Conservation (phyloP, 805 yeast genomes). For the Tetrapisispora nanseiensis region DNA sequence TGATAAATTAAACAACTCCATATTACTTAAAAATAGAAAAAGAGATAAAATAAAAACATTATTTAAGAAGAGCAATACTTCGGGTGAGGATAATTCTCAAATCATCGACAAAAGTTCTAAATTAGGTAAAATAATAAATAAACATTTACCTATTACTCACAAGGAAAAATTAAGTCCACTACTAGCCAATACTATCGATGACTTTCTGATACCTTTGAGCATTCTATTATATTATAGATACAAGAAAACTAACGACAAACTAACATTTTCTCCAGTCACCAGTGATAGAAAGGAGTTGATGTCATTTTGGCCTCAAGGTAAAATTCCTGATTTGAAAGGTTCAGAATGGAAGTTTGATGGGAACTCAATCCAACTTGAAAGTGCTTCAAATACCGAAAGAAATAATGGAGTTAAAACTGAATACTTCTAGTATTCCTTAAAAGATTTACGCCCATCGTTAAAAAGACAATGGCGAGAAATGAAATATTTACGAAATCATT, state of each 20-base stretch:
- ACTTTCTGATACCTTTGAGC: conserved; percentile 23
- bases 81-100: background rate
- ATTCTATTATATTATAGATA: conserved; percentile 22
- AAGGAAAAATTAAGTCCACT: conserved; percentile 15
- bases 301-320: conserved; percentile 20
- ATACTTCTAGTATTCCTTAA: background rate
- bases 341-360: conserved; percentile 17
- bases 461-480: no score
- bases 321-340: conserved; percentile 16
- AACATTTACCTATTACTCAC: conserved; percentile 1
- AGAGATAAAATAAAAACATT: conserved; percentile 9
- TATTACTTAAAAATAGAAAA: conserved; percentile 5
- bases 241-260: conserved; percentile 22
- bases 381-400: background rate
- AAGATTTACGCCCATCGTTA: no score
- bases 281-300: conserved; percentile 9
- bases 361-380: conserved; percentile 2
- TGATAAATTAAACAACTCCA: conserved; percentile 7
- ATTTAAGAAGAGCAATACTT: conserved; percentile 3
- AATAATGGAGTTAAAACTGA: background rate
- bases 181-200: conserved; percentile 17
- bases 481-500: no score
- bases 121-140: background rate
- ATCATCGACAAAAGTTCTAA: background rate
- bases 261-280: conserved; percentile 18